Evolutionary conservation across 163 green algal genomes (phyloP), one percentile per base, ranked within the genome.

Genomic region (Scenedesmus sp.): DNA sequence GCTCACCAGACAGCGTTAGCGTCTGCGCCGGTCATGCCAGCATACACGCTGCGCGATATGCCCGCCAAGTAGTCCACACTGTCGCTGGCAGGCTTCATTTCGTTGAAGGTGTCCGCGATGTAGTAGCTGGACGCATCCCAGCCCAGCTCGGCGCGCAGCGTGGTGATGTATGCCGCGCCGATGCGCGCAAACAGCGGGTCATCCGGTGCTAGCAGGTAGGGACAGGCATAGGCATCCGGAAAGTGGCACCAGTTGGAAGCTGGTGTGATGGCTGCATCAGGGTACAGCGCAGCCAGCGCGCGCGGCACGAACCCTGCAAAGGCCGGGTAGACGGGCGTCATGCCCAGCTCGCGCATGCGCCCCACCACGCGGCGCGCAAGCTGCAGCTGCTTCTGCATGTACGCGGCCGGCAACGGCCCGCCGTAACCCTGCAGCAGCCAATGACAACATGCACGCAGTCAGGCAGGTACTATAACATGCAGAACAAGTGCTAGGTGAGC

Each of bases 81-180:
- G 57, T 67, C 76, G 57, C 89, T 91, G n/a, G 92, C 76, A 23
- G 94, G 94, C 67, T 34, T 73, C 91, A 94, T 95, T 84, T 96
- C 94, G 73, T 96, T 96, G 92, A 95, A 96, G 18, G 83, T 93
- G 89, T 96, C 94, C 4, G 93, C 92, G 18, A 94, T 87, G 83
- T 96, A 96, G 84, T 92, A 96, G 57, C 91, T 84, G 8, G 88
- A 74, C 16, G 23, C 52, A 52, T 95, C 92, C n/a, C 73, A 87
- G 64, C 94, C 94, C 8, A 91, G 94, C 73, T 94, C 90, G 16
- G 67, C 46, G n/a, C 93, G 87, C 85, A 94, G 73, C 12, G 82
- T 86, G 16, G 60, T 74, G 13, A 96, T 88, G 74, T 94, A 95
- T 3, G 89, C 83, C n/a, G 64, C 55, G 57, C 93, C 93, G n/a